phyloP scores from a whole-genome alignment of 768 basidiomycete species.

The Suillus paluster region DNA sequence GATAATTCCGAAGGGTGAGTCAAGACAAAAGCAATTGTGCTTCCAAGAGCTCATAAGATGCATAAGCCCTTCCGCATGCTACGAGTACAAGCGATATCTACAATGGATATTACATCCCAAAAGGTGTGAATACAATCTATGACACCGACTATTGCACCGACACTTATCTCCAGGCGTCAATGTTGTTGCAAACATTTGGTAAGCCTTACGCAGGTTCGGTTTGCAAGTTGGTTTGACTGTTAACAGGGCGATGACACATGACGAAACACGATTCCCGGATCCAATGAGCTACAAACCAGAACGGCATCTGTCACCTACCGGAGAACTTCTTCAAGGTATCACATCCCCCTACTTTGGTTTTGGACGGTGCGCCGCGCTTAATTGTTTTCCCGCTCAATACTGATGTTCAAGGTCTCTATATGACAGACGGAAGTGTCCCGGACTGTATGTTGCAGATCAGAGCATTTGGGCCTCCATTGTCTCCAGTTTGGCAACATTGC shows the following conservation, averaged over 20 bases:
- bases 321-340: slow-evolving; percentile 16
- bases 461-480: slow-evolving; percentile 38
- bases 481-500: slow-evolving; percentile 34
- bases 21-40: not conserved
- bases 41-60: not conserved
- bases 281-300: slow-evolving; percentile 59
- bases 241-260: slow-evolving; percentile 51
- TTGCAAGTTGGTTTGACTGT: not conserved
- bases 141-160: not conserved
- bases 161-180: slow-evolving; percentile 17
- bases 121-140: slow-evolving; percentile 21
- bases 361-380: slow-evolving; percentile 25
- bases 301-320: slow-evolving; percentile 45
- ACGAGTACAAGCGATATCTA: slow-evolving; percentile 29
- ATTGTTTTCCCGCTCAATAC: not conserved
- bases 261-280: slow-evolving; percentile 54
- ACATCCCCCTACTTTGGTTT: slow-evolving; percentile 22
- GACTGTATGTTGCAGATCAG: slow-evolving; percentile 37
- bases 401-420: slow-evolving; percentile 6
- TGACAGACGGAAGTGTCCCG: slow-evolving; percentile 38
- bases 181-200: slow-evolving; percentile 33
- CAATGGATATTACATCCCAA: slow-evolving; percentile 34
- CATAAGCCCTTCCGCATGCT: slow-evolving; percentile 28
- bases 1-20: slow-evolving; percentile 31
- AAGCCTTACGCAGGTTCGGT: not conserved